These are phyloP conservation scores for Fagopyrum homotropicum DNA, from an alignment of 148 eudicot species.

Conservation along the genomic window DNA sequence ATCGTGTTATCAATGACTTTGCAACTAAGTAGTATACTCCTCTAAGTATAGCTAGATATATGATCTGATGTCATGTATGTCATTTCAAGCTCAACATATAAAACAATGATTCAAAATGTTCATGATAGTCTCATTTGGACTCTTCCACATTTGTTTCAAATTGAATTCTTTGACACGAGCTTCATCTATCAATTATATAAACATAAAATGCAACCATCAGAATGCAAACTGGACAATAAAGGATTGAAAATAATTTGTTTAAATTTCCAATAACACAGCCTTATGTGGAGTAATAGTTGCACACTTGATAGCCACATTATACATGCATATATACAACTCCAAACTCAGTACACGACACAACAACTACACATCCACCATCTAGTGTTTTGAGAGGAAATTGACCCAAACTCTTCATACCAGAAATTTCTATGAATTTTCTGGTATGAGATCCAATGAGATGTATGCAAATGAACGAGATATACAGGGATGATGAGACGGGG, in stretches of 20 bases:
- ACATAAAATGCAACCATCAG: slow-evolving; percentile 4
- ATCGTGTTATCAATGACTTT: too few relatives aligned
- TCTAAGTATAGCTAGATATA: too few relatives aligned
- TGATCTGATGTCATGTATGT: slow-evolving; percentile 22
- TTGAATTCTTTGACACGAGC: slow-evolving; percentile 64
- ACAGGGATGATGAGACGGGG: too few relatives aligned
- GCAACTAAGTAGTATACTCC: too few relatives aligned
- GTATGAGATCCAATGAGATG: too few relatives aligned
- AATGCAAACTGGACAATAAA: background rate
- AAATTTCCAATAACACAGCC: background rate
- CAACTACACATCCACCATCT: too few relatives aligned
- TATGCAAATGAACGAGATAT: too few relatives aligned
- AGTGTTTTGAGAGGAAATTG: too few relatives aligned
- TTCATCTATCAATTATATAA: slow-evolving; percentile 47
- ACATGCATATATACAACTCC: slow-evolving; percentile 35
- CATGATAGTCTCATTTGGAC: slow-evolving; percentile 94
- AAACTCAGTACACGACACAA: too few relatives aligned
- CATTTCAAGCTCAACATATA: background rate
- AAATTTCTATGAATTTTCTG: too few relatives aligned
- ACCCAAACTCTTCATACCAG: too few relatives aligned
- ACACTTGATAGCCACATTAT: slow-evolving; percentile 88
- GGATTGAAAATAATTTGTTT: background rate
- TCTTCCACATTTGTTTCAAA: slow-evolving; percentile 82
- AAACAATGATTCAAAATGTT: slow-evolving; percentile 48
- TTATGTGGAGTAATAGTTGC: slow-evolving; percentile 92